A percentile compares a stretch with the other conserved stretches of the same genome.
These are phyloP conservation scores for Komagataella ulmi DNA, from an alignment of 805 yeast genomes.

Conservation along the genomic window DNA sequence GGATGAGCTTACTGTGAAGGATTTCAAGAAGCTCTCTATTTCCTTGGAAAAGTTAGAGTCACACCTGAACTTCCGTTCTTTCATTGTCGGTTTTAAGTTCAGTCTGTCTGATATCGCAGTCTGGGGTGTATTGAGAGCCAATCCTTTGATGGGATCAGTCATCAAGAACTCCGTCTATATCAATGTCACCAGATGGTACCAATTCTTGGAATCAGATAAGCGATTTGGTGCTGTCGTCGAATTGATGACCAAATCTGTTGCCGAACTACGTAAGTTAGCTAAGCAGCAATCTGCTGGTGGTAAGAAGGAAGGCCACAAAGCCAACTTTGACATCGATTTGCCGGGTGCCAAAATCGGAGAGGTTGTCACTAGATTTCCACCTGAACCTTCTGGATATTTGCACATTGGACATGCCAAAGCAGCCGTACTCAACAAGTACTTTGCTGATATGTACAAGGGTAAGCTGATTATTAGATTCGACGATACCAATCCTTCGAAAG, in stretches of 20 bases:
- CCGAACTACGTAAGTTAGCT: constrained; percentile 60
- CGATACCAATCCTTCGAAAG: constrained; percentile 97
- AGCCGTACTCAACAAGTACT: constrained; percentile 90
- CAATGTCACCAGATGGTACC: constrained; percentile 91
- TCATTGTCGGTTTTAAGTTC: constrained; percentile 49
- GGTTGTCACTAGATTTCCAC: constrained; percentile 98
- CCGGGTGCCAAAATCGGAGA: constrained; percentile 86
- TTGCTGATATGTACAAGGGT: constrained; percentile 93
- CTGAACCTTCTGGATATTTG: constrained; percentile 98
- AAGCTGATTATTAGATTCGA: constrained; percentile 94
- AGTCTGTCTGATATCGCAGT: constrained; percentile 74
- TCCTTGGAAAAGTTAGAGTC: constrained; percentile 72
- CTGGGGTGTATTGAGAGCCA: constrained; percentile 92
- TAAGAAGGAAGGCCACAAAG: constrained; percentile 83
- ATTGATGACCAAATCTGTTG: constrained; percentile 49
- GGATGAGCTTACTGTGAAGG: constrained; percentile 62
- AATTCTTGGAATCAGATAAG: constrained; percentile 51
- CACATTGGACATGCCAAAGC: constrained; percentile 99
- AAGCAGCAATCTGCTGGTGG: constrained; percentile 28
- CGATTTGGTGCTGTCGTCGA: constrained; percentile 62
- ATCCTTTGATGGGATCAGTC: constrained; percentile 85
- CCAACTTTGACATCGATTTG: constrained; percentile 87
- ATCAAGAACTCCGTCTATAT: constrained; percentile 73
- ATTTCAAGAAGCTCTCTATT: constrained; percentile 73
- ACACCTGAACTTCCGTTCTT: constrained; percentile 78